Evolutionary conservation across 2,329 filamentous ascomycete species (phyloP).

Genomic region (Claviceps monticola): DNA sequence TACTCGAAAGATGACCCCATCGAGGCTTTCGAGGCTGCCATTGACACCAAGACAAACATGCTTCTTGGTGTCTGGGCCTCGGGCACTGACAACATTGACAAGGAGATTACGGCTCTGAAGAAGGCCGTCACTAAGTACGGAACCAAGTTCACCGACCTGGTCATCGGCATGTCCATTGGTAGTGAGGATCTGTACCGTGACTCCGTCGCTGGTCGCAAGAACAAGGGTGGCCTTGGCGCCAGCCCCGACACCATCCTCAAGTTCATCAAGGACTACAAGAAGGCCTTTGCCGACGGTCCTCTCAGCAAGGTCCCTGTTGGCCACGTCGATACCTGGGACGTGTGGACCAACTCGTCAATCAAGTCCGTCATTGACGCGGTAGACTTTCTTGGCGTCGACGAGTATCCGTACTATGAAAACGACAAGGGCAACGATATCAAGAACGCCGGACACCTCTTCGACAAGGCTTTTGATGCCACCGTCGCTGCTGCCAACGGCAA

Average conservation of each 20-base stretch:
- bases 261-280: conserved; percentile 53
- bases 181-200: conserved; percentile 54
- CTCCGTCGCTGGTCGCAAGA: conserved; percentile 45
- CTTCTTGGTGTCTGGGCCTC: conserved; percentile 53
- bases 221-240: conserved; percentile 47
- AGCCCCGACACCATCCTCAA: conserved; percentile 43
- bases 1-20: conserved; percentile 61
- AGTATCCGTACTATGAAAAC: conserved; percentile 53
- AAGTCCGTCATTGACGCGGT: conserved; percentile 44
- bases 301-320: conserved; percentile 39
- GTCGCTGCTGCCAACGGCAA: conserved; percentile 33
- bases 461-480: conserved; percentile 30
- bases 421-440: conserved; percentile 41
- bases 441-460: conserved; percentile 40
- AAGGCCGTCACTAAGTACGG: conserved; percentile 41
- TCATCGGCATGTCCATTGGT: conserved; percentile 52
- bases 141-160: conserved; percentile 35
- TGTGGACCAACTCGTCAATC: conserved; percentile 46
- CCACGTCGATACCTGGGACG: conserved; percentile 57
- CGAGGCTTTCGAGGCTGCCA: conserved; percentile 62
- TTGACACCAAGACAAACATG: conserved; percentile 44
- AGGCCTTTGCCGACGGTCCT: conserved; percentile 34
- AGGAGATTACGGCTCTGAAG: conserved; percentile 47
- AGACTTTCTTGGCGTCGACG: conserved; percentile 52
- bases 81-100: conserved; percentile 38